These are phyloP conservation scores for Aspergillus udagawae DNA, from an alignment of 2,329 filamentous ascomycete species.

Conservation along the genomic window DNA sequence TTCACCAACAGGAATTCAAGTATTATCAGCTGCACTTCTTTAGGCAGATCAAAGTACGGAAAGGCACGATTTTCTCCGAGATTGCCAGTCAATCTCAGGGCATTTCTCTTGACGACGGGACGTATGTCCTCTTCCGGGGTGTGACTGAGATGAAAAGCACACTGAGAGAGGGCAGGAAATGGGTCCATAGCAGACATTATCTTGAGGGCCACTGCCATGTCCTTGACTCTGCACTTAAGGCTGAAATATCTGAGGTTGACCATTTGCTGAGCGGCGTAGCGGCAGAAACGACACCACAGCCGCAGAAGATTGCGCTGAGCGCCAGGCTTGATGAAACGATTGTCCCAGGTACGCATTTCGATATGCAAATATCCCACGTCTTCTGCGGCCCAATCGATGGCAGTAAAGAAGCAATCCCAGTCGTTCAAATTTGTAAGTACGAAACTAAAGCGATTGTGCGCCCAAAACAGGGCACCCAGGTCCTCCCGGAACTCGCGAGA, in stretches of 20 bases:
- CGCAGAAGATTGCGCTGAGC: constrained; percentile 11
- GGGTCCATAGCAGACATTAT: constrained; percentile 15
- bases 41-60: constrained; percentile 20
- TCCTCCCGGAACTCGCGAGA: constrained; percentile 14
- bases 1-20: constrained; percentile 16
- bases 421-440: constrained; percentile 12
- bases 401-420: constrained; percentile 8
- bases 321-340: constrained; percentile 16
- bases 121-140: constrained; percentile 11
- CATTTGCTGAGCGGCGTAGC: constrained; percentile 8
- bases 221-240: constrained; percentile 20
- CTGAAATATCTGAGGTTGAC: constrained; percentile 17
- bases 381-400: constrained; percentile 11
- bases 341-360: constrained; percentile 16
- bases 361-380: constrained; percentile 16
- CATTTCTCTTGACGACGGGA: constrained; percentile 12
- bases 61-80: constrained; percentile 12
- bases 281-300: constrained; percentile 20
- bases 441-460: constrained; percentile 14
- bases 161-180: constrained; percentile 19
- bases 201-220: constrained; percentile 12
- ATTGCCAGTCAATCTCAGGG: constrained; percentile 14
- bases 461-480: constrained; percentile 13
- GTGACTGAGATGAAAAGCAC: constrained; percentile 18
- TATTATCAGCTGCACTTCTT: constrained; percentile 25